A percentile compares a stretch with the other conserved stretches of the same genome.
Evolutionary conservation across 768 basidiomycete species (phyloP).

Genomic region (Termitomyces sp.): DNA sequence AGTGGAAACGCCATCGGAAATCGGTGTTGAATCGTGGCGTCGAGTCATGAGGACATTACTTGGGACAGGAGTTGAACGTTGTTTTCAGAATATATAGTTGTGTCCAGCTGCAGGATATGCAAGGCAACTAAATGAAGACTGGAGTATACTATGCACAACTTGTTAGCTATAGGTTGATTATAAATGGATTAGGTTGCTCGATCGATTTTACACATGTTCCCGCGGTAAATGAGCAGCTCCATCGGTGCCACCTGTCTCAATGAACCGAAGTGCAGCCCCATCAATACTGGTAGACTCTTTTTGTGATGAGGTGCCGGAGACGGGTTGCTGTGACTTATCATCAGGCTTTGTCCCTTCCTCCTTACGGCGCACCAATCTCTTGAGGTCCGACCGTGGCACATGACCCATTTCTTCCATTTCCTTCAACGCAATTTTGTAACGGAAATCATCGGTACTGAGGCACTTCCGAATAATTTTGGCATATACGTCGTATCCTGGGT

Average conservation of each 20-base stretch:
- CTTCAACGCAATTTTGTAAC: constrained; percentile 58
- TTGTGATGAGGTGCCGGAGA: not conserved
- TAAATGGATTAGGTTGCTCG: not conserved
- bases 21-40: too few species aligned
- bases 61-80: not conserved
- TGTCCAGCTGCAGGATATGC: not conserved
- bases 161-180: not conserved
- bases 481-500: constrained; percentile 55
- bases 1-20: too few species aligned
- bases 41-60: not conserved
- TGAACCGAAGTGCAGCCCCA: constrained; percentile 23
- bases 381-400: constrained; percentile 17
- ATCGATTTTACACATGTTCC: not conserved
- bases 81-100: too few species aligned
- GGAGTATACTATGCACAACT: not conserved
- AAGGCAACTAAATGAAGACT: not conserved
- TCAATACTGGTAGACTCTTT: constrained; percentile 11
- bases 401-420: constrained; percentile 70
- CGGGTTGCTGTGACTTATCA: not conserved
- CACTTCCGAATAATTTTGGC: constrained; percentile 56
- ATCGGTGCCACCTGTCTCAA: constrained; percentile 27
- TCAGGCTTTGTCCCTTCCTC: not conserved
- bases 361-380: constrained; percentile 7
- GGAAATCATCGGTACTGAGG: constrained; percentile 45
- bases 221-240: constrained; percentile 9